Base-by-base conservation (phyloP, 768 basidiomycete genomes). In the Cystofilobasidium bisporidii region DNA sequence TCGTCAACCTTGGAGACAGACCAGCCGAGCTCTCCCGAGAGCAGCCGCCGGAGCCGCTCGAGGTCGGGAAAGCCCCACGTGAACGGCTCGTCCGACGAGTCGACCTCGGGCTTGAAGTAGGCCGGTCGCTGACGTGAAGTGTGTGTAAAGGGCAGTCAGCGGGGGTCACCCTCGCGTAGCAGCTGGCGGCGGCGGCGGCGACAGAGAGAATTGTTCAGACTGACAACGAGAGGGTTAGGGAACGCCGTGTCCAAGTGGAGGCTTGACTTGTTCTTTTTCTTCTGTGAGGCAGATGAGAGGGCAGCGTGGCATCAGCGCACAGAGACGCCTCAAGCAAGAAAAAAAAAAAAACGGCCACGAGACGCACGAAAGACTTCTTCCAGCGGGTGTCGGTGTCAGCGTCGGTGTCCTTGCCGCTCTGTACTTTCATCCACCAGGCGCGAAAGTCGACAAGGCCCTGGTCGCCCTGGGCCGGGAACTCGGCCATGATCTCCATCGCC, bases 401-500 rank as follows among this genome's bases (percentile, higher is more conserved):
- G n/a, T 81, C 80, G 67, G 78, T 84, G 76, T 99, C 96, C 74
- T 85, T 85, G 6, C 96, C 96, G 59, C 81, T 85, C 74, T 99
- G 94, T 18, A 99, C 92, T 74, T 84, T 89, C 62, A 79, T 76
- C 96, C 96, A 99, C 96, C 96, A 99, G 55, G 86, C 83, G 74
- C 84, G 88, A 80, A 99, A 99, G 69, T 86, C 84, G 32, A 55
- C 33, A 68, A 98, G 79, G 4, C 91, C 89, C 72, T 87, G 83
- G 40, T 63, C 62, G 20, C 67, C 67, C 59, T 85, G 80, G 0
- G 90, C 93, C 0, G 90, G 86, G 75, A 99, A 99, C 75, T 98
- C 93, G 71, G 86, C 87, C 73, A 98, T 78, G 22, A 98, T 79
- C 75, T 98, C 96, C 87, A 97, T 91, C 3, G 91, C 96, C 3